Base-by-base conservation (phyloP, 768 basidiomycete species). In the Porphyrellus cyaneotinctus region DNA sequence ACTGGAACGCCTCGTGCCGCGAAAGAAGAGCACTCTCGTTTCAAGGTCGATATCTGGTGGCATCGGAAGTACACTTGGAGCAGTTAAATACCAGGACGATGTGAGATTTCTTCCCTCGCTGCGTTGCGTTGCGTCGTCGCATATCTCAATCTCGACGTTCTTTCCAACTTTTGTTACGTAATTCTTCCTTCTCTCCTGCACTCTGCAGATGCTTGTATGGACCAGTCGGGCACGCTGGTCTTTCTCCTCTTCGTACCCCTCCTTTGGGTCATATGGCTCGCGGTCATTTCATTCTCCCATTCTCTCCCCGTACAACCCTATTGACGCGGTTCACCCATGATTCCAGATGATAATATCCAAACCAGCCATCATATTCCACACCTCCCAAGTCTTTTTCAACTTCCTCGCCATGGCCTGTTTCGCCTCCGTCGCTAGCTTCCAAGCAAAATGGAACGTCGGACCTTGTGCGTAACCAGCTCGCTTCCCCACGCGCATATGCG, bases 371-470 rank as follows among this genome's bases (percentile, higher is more conserved):
- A 77, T 91, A 50, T 84, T 85, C 65, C 83, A 88, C 66, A 68
- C 80, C 28, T 83, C 81, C 3, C 88, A 95, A 74, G 79, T 83
- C 49, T 94, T 97, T 77, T 93, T 95, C 83, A 86, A 88, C 68
- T 97, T 97, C 65, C 78, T 97, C 42, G 83, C 91, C 13, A 87
- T 95, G 83, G 87, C 86, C 43, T 95, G 91, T 65, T 93, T 91
- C 61, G 95, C 89, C 9, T 85, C 88, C 60, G 88, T 93, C 4
- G 94, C 94, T 0, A 74, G 77, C 20, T 97, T 95, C 69, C 94
- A 97, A 62, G 84, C 89, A 5, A 86, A 87, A 58, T 94, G 83
- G 82, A 64, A 76, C 11, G 79, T 95, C 22, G 90, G 90, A 9
- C 90, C 91, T 35, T 97, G 94, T 95, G 60, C 60, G 92, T 82